Evolutionary conservation across 129 eudicot species (phyloP), one percentile per base, ranked within the genome.

Genomic region (Silybum marianum): DNA sequence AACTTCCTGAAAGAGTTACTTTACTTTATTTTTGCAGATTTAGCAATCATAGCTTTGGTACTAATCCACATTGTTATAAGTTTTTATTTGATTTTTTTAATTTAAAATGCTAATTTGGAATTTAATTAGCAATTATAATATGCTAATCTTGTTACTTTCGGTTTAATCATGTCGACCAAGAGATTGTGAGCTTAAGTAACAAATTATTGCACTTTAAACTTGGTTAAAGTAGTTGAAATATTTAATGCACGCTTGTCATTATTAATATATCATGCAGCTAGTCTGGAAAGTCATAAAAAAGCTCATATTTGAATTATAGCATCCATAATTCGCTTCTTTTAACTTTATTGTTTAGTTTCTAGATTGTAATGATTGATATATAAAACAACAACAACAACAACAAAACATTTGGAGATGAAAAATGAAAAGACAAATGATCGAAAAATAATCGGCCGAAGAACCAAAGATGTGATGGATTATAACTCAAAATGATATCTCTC

Each of bases 241-340:
- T 71, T 77, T 71, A 24, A 69, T 77, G 82, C 86, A 83, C 74
- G 82, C 78, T 83, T 65, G 78, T 72, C 44, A 83, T 83, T 83
- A 83, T 83, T 71, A 71, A 30, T 26, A 70, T 26, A 67, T 68
- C 54, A 77, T 30, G 21, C 69, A 67, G 28, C 16, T 14, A 39
- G 68, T 71, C 67, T 62, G 21, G 66, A 71, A 48, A 58, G 69
- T 77, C 21, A 7, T 23, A 19, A 60, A 24, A 71, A 76, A 76
- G 68, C 71, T 58, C 72, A 77, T 83, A 30, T 71, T 54, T 69
- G 71, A 75, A 82, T 69, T 78, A 69, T 76, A 75, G 76, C 71
- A 23, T 68, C 44, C 3, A 16, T 28, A 75, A 66, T 82, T 71
- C 69, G 36, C 76, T 38, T 68, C n/a, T 75, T 75, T 39, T 16